Evolutionary conservation across 2,329 filamentous ascomycete species (phyloP), one percentile per base, ranked within the genome.

Genomic region (Calonectria honghensis): DNA sequence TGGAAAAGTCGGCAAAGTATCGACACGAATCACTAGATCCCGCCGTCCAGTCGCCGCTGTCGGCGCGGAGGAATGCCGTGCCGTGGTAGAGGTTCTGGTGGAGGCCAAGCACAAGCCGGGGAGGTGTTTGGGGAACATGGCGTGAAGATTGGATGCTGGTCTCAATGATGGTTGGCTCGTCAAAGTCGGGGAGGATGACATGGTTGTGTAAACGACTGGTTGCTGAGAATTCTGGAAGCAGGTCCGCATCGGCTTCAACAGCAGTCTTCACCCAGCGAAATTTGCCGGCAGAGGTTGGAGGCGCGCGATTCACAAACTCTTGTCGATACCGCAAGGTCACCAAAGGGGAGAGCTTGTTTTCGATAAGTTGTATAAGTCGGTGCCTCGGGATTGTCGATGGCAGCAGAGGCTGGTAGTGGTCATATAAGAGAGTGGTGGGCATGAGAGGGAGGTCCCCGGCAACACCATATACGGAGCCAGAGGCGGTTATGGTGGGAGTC

Each of bases 41-140:
- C 7, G 81, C 66, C 13, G 72, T 76, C 86, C 86, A 88, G 65
- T 87, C 84, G 5, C 87, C 87, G 48, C 83, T 87, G 75, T 89
- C 87, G 6, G 82, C 81, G 31, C 85, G 83, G 45, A 85, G 64
- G 61, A 87, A 88, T 14, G 80, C 81, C 0, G 81, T 84, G 9
- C 86, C 86, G 18, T 78, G 73, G 1, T 80, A 81, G 2, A 86
- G 73, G 11, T 81, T 81, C 29, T 83, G 82, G 65, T 85, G 83
- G 6, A 85, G 72, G 4, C 84, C 85, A 9, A 85, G 71, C 11
- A 82, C 81, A 16, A 84, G 68, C 4, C 81, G 80, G 1, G 84
- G 85, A 18, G 76, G 72, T 6, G 77, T 75, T 13, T 63, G 70
- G 14, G 72, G 74, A 41, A 68, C 71, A 72, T 78, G 75, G 41